phyloP scores from a whole-genome alignment of 208 protist species.

The Acanthamoeba sp. region DNA sequence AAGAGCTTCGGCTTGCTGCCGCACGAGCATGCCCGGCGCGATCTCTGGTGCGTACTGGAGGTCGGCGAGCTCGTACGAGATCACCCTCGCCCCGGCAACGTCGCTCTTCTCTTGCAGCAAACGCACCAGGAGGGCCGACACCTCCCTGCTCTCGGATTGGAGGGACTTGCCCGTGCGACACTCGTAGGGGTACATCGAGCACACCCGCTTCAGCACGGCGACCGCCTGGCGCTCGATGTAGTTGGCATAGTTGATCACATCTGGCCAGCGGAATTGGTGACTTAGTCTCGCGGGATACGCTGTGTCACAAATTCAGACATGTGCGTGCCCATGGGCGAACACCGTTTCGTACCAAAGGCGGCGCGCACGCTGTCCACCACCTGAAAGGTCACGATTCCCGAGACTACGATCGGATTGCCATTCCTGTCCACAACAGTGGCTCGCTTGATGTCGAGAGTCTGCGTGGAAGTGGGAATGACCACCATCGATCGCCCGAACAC shows the following conservation, averaged over 20 bases:
- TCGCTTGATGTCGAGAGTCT: conserved; percentile 29
- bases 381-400: conserved; percentile 32
- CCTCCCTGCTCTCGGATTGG: conserved; percentile 40
- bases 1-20: conserved; percentile 54
- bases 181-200: conserved; percentile 51
- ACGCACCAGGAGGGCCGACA: neutral
- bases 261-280: neutral
- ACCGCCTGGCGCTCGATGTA: conserved; percentile 29
- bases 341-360: conserved; percentile 44
- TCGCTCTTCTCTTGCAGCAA: conserved; percentile 41
- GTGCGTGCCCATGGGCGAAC: too few species aligned
- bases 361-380: conserved; percentile 15
- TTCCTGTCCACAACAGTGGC: conserved; percentile 13
- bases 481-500: neutral
- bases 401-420: conserved; percentile 52
- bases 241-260: conserved; percentile 10
- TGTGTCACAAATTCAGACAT: too few species aligned
- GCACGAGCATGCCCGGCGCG: conserved; percentile 59
- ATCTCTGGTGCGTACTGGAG: conserved; percentile 71
- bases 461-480: neutral
- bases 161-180: conserved; percentile 12
- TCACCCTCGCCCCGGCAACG: neutral
- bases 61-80: conserved; percentile 65
- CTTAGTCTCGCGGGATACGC: too few species aligned
- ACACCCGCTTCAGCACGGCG: conserved; percentile 38